These are phyloP conservation scores for Parastagonospora avenae DNA, from an alignment of 2,329 filamentous ascomycete species.

Conservation along the genomic window DNA sequence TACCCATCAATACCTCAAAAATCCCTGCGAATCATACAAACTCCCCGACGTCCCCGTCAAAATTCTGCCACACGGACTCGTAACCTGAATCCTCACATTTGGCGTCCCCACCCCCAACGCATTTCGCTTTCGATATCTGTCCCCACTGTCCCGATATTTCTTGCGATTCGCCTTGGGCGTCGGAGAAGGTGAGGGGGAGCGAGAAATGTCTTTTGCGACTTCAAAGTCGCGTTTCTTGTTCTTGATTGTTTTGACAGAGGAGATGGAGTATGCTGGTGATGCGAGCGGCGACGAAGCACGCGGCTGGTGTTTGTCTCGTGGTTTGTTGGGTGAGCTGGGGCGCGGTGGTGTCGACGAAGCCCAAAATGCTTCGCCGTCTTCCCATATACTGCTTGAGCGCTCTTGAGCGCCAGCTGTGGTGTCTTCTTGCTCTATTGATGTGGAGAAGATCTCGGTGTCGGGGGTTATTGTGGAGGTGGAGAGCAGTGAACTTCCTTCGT, in stretches of 20 bases:
- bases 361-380: constrained; percentile 41
- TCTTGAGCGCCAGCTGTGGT: constrained; percentile 1
- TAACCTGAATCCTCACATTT: constrained; percentile 33
- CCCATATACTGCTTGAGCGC: constrained; percentile 34
- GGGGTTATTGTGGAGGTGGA: constrained; percentile 3
- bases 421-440: background rate
- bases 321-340: constrained; percentile 19
- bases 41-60: constrained; percentile 31
- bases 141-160: background rate
- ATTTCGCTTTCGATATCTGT: constrained; percentile 24
- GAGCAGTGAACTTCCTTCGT: constrained; percentile 2
- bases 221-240: constrained; percentile 25
- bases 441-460: background rate
- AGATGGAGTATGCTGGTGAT: background rate
- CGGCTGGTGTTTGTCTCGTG: constrained; percentile 11
- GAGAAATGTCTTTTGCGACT: constrained; percentile 22
- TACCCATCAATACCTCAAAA: constrained; percentile 22
- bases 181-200: background rate
- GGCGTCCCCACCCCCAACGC: constrained; percentile 24
- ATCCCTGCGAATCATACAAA: constrained; percentile 43
- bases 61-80: constrained; percentile 9
- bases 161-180: background rate
- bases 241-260: constrained; percentile 2
- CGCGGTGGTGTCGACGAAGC: constrained; percentile 10
- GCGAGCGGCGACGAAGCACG: constrained; percentile 18